phyloP scores from a whole-genome alignment of 1,284 basidiomycete species.

The Sphagnurus paluster region DNA sequence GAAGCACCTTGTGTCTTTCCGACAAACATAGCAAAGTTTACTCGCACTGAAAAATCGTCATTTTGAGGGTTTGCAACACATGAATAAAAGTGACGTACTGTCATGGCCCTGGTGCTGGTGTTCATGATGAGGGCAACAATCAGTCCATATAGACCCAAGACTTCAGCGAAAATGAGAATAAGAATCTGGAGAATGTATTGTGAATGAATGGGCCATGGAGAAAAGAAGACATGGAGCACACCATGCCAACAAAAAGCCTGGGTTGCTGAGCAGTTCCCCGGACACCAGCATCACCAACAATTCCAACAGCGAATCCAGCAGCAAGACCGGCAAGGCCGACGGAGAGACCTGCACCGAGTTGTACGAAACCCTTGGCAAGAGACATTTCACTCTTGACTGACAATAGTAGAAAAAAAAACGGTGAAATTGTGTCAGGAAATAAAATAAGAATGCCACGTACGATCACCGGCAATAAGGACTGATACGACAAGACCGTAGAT shows the following conservation, averaged over 20 bases:
- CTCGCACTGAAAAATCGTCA: slow-evolving; percentile 6
- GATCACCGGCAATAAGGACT: slow-evolving; percentile 67
- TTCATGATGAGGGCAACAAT: slow-evolving; percentile 93
- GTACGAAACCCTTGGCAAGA: slow-evolving; percentile 96
- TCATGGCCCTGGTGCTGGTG: slow-evolving; percentile 50
- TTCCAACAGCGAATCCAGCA: slow-evolving; percentile 96
- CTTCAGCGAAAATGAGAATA: slow-evolving; percentile 94
- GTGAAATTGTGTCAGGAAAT: slow-evolving; percentile 4
- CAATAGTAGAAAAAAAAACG: too few relatives aligned
- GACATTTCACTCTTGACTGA: slow-evolving; percentile 84
- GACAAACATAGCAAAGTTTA: slow-evolving; percentile 3
- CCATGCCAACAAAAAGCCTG: slow-evolving; percentile 81
- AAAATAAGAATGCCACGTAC: slow-evolving; percentile 37
- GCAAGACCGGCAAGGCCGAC: slow-evolving; percentile 93
- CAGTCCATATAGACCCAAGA: slow-evolving; percentile 84
- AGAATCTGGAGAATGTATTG: slow-evolving; percentile 56
- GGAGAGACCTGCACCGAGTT: slow-evolving; percentile 91
- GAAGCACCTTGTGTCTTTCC: slow-evolving; percentile 5
- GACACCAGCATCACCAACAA: slow-evolving; percentile 94
- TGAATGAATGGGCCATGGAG: slow-evolving; percentile 51
- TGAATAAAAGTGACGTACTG: slow-evolving; percentile 20
- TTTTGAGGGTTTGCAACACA: neutral
- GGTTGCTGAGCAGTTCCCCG: slow-evolving; percentile 91
- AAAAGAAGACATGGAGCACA: slow-evolving; percentile 5
- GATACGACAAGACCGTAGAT: slow-evolving; percentile 92